Conservation (phyloP, 371 early-diverging fungal genomes). For the Parasitella parasitica region DNA sequence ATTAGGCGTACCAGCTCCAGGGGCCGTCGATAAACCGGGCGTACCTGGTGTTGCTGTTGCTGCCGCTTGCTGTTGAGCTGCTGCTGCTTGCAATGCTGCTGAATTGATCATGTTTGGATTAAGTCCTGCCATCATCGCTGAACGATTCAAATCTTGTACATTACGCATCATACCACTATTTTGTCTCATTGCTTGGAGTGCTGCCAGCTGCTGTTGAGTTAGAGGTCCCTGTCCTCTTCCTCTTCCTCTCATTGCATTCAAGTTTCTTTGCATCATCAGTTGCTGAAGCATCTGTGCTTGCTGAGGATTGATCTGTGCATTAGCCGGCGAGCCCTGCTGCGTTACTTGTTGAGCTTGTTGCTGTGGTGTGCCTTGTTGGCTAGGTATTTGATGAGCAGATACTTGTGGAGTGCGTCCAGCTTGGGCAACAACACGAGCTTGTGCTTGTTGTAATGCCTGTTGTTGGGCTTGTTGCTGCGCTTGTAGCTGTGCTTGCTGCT, state of each 20-base stretch:
- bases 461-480: slow-evolving; percentile 30
- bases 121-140: slow-evolving; percentile 13
- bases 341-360: slow-evolving; percentile 21
- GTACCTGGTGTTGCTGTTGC: slow-evolving; percentile 9
- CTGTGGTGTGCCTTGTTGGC: slow-evolving; percentile 18
- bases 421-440: slow-evolving; percentile 17
- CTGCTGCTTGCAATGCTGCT: slow-evolving; percentile 16
- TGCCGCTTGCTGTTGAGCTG: background rate
- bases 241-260: slow-evolving; percentile 29
- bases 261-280: slow-evolving; percentile 32
- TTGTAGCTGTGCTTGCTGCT: slow-evolving; percentile 41
- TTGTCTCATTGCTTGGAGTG: slow-evolving; percentile 26
- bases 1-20: background rate
- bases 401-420: slow-evolving; percentile 9
- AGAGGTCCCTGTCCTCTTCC: slow-evolving; percentile 30
- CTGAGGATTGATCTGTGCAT: slow-evolving; percentile 29
- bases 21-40: slow-evolving; percentile 2
- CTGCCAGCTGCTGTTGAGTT: slow-evolving; percentile 31
- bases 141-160: slow-evolving; percentile 8
- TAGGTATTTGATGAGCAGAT: slow-evolving; percentile 6
- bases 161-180: slow-evolving; percentile 1
- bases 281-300: slow-evolving; percentile 36
- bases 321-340: slow-evolving; percentile 4
- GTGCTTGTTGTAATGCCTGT: slow-evolving; percentile 24
- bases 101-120: slow-evolving; percentile 10